Evolutionary conservation across 2,329 filamentous ascomycete genomes (phyloP).

Genomic region (Fonsecaea pugnacius): DNA sequence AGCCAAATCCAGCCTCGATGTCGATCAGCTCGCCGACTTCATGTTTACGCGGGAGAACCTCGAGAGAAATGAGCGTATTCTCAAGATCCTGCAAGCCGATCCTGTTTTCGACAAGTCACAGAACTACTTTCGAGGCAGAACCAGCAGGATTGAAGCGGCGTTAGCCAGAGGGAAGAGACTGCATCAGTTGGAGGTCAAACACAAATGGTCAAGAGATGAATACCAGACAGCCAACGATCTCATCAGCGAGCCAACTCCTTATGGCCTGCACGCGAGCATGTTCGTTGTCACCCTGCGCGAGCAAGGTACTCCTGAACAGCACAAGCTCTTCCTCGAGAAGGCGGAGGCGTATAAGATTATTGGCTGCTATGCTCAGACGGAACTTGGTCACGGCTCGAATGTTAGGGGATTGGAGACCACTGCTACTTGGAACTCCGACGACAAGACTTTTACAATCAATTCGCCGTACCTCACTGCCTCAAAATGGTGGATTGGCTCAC

Average conservation of each 20-base stretch:
- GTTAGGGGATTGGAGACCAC: constrained; percentile 74
- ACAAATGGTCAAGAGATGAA: constrained; percentile 71
- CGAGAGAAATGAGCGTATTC: constrained; percentile 63
- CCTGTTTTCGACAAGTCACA: constrained; percentile 77
- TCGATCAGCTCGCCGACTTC: constrained; percentile 69
- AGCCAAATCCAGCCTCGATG: constrained; percentile 67
- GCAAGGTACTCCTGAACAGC: constrained; percentile 74
- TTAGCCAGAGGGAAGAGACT: constrained; percentile 73
- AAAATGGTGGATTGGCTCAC: constrained; percentile 84
- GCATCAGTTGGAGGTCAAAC: constrained; percentile 66
- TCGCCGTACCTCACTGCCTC: constrained; percentile 74
- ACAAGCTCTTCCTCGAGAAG: constrained; percentile 71
- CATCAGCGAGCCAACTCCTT: constrained; percentile 73
- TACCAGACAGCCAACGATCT: constrained; percentile 68
- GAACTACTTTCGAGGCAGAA: constrained; percentile 74
- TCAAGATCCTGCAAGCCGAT: constrained; percentile 68
- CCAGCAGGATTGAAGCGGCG: constrained; percentile 70
- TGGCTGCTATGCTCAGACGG: constrained; percentile 80
- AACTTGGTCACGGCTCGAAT: constrained; percentile 78
- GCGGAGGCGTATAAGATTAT: constrained; percentile 73
- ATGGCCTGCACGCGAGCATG: constrained; percentile 73
- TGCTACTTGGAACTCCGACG: constrained; percentile 72
- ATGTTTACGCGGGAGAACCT: constrained; percentile 70
- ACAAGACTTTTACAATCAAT: constrained; percentile 76
- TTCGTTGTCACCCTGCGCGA: constrained; percentile 71